Evolutionary conservation across 306 rosid genomes (phyloP), one percentile per base, ranked within the genome.

Genomic region (Cyamopsis tetragonoloba): DNA sequence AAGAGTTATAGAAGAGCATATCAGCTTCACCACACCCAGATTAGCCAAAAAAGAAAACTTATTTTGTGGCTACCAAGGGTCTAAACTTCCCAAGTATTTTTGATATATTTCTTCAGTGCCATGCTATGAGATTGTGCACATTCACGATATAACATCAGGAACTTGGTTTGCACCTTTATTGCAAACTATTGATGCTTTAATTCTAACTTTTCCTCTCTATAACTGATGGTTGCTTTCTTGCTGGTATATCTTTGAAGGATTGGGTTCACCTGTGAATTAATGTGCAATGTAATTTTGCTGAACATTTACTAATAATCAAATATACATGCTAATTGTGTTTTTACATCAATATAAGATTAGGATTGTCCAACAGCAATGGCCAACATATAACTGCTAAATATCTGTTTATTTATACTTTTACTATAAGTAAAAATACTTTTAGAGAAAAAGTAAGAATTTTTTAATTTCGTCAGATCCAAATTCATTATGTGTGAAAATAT

Each of bases 1-100:
- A 89, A 66, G 92, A 89, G 82, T 76, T 86, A 27, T 84, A 62
- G 67, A 28, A 27, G 50, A 66, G 34, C 14, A 43, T 34, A 31
- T 20, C 26, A 68, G 60, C 34, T 14, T 32, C 31, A 38, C 17
- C 60, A 5, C 44, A 12, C 32, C 43, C 53, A 14, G 42, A 34
- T 31, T 54, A 39, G 23, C 41, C 49, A 18, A 18, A 39, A 38
- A 64, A 23, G 17, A 17, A 49, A 31, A 48, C 23, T 11, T 46
- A 12, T n/a, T 24, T 23, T 64, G 30, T 47, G 18, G 51, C 71
- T 48, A 12, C 22, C 22, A 37, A 12, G 35, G 37, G 48, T 35
- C 12, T 31, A 14, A 35, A 6, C 28, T 44, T 51, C 26, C 26
- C 3, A 13, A 30, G 31, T 27, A 62, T 24, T 59, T n/a, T 38